Percentiles rank a stretch among this genome's conserved stretches.
Evolutionary conservation across 2,329 filamentous ascomycete genomes (phyloP).

Genomic region (Teratosphaeria nubilosa): DNA sequence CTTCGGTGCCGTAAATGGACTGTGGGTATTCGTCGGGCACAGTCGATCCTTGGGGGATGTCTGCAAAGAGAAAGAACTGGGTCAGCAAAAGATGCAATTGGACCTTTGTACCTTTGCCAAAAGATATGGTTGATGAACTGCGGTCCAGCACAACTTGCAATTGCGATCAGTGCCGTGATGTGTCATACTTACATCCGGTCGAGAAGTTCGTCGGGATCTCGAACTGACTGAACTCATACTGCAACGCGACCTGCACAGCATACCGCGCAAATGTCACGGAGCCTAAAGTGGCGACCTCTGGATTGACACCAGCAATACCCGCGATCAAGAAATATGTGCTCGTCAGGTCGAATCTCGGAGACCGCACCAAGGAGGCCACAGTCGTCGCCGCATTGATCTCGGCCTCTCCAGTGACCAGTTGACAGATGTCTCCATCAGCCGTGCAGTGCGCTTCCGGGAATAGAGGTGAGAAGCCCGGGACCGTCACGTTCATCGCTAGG

Average conservation of each 20-base stretch:
- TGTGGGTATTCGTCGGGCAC: conserved; percentile 36
- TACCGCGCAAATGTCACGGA: conserved; percentile 59
- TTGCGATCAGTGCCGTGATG: not conserved
- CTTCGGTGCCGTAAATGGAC: conserved; percentile 33
- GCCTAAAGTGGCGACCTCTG: conserved; percentile 54
- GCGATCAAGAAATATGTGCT: conserved; percentile 61
- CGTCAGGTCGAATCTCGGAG: conserved; percentile 51
- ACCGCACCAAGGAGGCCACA: conserved; percentile 53
- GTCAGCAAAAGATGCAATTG: not conserved
- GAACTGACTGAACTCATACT: conserved; percentile 64
- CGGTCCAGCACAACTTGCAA: not conserved
- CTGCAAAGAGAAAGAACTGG: not conserved
- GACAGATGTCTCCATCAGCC: conserved; percentile 51
- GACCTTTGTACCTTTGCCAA: not conserved
- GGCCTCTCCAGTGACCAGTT: conserved; percentile 51
- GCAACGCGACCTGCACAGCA: conserved; percentile 62
- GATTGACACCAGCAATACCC: conserved; percentile 67
- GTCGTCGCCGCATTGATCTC: conserved; percentile 65
- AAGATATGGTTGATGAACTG: not conserved
- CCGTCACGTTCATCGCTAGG: conserved; percentile 25
- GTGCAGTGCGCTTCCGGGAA: conserved; percentile 50
- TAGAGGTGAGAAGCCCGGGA: conserved; percentile 23
- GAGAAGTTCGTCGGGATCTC: conserved; percentile 56
- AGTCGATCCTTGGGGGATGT: conserved; percentile 49
- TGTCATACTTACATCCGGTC: conserved; percentile 46